Base-by-base conservation (phyloP, 2,329 filamentous ascomycete species). In the Thelonectria discophora region DNA sequence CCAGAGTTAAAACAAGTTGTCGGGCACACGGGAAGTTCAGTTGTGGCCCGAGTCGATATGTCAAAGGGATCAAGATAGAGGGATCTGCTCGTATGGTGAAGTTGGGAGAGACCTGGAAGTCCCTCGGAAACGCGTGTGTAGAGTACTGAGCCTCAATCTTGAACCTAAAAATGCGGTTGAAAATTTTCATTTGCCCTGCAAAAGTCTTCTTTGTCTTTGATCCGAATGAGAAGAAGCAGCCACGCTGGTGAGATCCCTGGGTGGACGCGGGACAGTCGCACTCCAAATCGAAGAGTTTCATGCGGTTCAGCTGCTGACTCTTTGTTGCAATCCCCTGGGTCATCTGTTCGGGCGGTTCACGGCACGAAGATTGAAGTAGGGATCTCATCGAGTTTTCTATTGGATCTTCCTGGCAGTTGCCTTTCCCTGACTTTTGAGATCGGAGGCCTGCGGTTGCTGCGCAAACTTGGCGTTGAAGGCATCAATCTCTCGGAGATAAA, bases 341-440 rank as follows among this genome's bases (percentile, higher is more conserved):
- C 24, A 4, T 7, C 7, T 24, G 24, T 7, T 24, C 24, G 24
- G 24, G 24, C 24, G 24, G 24, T 7, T 7, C 7, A 4, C 7
- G 24, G 4, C 7, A 4, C 7, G 24, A 24, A 24, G 24, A 4
- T 24, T 24, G 24, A 24, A 24, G 24, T 7, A 24, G 24, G 4
- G 24, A 24, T 24, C 4, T 24, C 24, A 24, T 24, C 7, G 24
- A 24, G 4, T 4, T 24, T 24, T 24, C 24, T 24, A 52, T 21
- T 52, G 49, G 15, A 52, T n/a, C 34, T 27, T 52, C 18, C 34
- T 34, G 18, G 39, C n/a, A 13, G 42, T 20, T 13, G 37, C 39
- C 34, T 18, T 52, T 20, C 49, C 49, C n/a, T 52, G 49, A 7
- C 21, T 42, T 34, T 52, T 52, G 20, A 52, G 37, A 10, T 20